Percentiles rank a stretch among this genome's conserved stretches.
Evolutionary conservation across 345 rosid species (phyloP).

Genomic region (sweet orange (Citrus sinensis)): DVS_A1.0 CM039162.1:21281001-21281500

Average conservation of each 20-base stretch:
- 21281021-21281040: conserved; percentile 25
- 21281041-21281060: conserved; percentile 39
- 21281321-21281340: conserved; percentile 36
- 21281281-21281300: conserved; percentile 61
- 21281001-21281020: conserved; percentile 49
- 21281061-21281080: conserved; percentile 50
- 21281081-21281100: conserved; percentile 37
- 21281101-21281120: conserved; percentile 6
- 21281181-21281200: conserved; percentile 61
- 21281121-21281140: conserved; percentile 35
- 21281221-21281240: conserved; percentile 38
- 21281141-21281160: conserved; percentile 57
- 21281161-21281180: conserved; percentile 45
- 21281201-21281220: conserved; percentile 80
- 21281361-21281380: conserved; percentile 55
- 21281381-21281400: conserved; percentile 77
- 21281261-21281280: conserved; percentile 51
- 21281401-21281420: conserved; percentile 96
- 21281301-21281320: conserved; percentile 36
- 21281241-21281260: conserved; percentile 36
- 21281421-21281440: conserved; percentile 67
- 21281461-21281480: conserved; percentile 68
- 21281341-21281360: conserved; percentile 47
- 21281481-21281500: conserved; percentile 71
- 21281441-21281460: conserved; percentile 87